phyloP scores from a whole-genome alignment of 257 asterid species.

The Prunella vulgaris region DNA sequence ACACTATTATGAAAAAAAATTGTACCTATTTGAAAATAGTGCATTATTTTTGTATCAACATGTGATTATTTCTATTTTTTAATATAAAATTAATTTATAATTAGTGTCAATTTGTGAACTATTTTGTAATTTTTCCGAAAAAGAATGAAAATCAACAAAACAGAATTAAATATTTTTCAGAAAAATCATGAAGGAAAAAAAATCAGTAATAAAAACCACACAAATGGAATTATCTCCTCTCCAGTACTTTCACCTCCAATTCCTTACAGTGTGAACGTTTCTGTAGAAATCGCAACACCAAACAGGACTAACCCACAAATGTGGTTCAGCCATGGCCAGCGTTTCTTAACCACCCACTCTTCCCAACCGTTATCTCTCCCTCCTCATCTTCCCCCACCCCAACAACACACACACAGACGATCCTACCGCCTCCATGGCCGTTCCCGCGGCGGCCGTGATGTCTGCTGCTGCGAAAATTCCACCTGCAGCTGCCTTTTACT shows the following conservation, averaged over 20 bases:
- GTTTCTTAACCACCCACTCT: constrained; percentile 29
- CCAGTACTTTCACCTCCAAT: not conserved
- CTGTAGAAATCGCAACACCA: not conserved
- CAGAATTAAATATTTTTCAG: no score
- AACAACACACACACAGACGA: constrained; percentile 13
- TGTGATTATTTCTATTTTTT: no score
- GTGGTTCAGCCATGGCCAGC: not conserved
- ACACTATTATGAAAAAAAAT: no score
- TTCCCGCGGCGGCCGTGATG: constrained; percentile 38
- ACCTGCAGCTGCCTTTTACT: constrained; percentile 16
- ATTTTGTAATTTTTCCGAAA: no score
- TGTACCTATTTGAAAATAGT: no score
- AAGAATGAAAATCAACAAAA: no score
- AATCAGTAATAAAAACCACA: not conserved
- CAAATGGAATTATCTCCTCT: not conserved
- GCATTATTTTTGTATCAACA: no score
- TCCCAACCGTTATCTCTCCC: constrained; percentile 39
- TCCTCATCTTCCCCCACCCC: constrained; percentile 30
- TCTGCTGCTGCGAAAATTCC: constrained; percentile 19
- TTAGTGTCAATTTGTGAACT: no score
- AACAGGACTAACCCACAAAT: not conserved
- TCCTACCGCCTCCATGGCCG: constrained; percentile 48
- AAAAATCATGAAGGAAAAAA: no score
- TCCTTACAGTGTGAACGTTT: not conserved
- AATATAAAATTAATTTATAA: no score